Conservation (phyloP, 345 rosid genomes). For the Brassica incana region DNA sequence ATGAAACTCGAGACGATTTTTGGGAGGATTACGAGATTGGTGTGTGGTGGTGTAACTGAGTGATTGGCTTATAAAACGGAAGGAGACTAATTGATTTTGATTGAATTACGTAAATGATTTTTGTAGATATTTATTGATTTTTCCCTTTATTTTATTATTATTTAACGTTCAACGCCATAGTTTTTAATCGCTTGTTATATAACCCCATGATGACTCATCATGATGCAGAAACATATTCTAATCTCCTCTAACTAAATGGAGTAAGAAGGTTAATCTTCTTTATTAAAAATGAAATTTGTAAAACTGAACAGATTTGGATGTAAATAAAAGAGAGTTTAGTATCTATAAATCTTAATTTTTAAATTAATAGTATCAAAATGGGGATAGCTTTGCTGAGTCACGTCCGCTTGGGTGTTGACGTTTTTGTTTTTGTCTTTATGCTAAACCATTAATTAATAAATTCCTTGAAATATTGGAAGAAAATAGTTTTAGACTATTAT, state of each 20-base stretch:
- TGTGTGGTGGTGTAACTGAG: neutral
- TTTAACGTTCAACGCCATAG: neutral
- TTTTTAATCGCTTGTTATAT: neutral
- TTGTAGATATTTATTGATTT: constrained; percentile 15
- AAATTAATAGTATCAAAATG: neutral
- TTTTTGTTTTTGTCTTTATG: constrained; percentile 14
- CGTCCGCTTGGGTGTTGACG: constrained; percentile 25
- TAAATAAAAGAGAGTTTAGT: neutral
- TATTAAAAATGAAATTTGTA: neutral
- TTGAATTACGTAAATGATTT: constrained; percentile 9
- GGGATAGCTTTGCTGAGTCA: constrained; percentile 34
- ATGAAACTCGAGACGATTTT: neutral
- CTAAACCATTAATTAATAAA: constrained; percentile 10
- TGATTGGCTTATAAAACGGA: neutral
- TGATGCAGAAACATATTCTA: neutral
- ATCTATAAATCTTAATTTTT: neutral
- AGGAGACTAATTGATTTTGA: neutral
- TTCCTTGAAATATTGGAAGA: neutral
- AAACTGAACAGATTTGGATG: neutral
- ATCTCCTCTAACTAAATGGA: neutral
- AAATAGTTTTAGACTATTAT: too few species aligned
- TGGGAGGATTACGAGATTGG: constrained; percentile 14
- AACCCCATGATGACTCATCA: neutral
- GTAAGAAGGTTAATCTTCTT: neutral
- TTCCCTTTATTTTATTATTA: constrained; percentile 5